Evolutionary conservation across 805 yeast genomes (phyloP), one percentile per base, ranked within the genome.

Genomic region (Monosporozyma unispora): DNA sequence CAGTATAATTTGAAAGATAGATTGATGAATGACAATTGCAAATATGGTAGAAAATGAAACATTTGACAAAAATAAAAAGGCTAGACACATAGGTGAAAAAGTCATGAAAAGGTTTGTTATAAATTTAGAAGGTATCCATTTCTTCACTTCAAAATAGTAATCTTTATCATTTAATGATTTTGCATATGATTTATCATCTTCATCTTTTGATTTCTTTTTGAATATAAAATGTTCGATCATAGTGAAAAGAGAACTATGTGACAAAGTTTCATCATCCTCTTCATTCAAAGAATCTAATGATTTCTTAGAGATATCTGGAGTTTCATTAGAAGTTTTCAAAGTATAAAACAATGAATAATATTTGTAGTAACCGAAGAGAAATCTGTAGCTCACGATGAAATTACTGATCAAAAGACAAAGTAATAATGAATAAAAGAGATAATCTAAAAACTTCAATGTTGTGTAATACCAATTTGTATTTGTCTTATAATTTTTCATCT

Each of bases 101-200:
- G 77, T 63, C 2, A 78, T 69, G 27, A 77, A 71, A 2, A 84
- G 55, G 45, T 70, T 66, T 5, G 83, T 68, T 29, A 73, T 73
- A 60, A 82, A 81, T 53, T 71, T 71, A 0, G 83, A 74, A 0
- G 91, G 91, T 41, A 72, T 70, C 95, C 95, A 85, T 46, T 83
- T 75, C 18, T 66, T 68, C 40, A 85, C 61, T 50, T 78, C 76
- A 79, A 84, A 83, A 31, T 74, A 73, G 19, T 68, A 67, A 27
- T 69, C 67, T 28, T 69, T 58, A 12, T 22, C 38, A 44, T 21
- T 29, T 9, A 29, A n/a, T 6, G 4, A 19, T 21, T 52, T 53
- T 1, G 39, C 45, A 31, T 41, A 40, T 8, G 40, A 2, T 54
- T 10, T 44, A 27, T 52, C 57, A 5, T 51, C 50, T 11, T 50